These are phyloP conservation scores for Hanseniaspora osmophila DNA, from an alignment of 805 yeast species.

Conservation along the genomic window DNA sequence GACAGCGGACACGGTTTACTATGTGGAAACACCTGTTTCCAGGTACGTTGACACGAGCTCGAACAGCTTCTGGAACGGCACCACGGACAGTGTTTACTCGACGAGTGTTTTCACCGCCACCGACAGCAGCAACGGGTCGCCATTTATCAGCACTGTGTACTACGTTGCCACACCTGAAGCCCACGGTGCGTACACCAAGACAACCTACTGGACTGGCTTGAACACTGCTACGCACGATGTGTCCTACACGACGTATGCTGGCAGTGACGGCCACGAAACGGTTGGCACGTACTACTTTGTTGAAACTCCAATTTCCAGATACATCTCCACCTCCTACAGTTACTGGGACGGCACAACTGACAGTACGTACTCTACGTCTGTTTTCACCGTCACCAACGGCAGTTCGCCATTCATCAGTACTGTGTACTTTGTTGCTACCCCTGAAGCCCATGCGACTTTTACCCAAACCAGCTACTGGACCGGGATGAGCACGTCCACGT, in stretches of 20 bases:
- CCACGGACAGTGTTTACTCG: not conserved
- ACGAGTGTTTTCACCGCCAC: not conserved
- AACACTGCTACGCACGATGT: conserved; percentile 2
- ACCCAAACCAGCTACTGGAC: too few species aligned
- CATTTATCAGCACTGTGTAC: too few species aligned
- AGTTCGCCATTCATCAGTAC: too few species aligned
- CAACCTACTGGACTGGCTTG: conserved; percentile 5
- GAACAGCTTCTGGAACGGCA: conserved; percentile 2
- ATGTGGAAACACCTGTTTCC: conserved; percentile 1
- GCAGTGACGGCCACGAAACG: conserved; percentile 6
- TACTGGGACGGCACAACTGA: not conserved
- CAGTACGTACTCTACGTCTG: conserved; percentile 1
- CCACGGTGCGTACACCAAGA: too few species aligned
- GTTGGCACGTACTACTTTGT: conserved; percentile 8
- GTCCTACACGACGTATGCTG: conserved; percentile 2
- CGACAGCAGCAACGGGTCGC: not conserved
- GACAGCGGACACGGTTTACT: conserved; percentile 2
- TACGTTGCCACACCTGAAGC: too few species aligned
- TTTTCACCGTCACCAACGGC: not conserved
- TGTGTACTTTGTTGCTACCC: too few species aligned
- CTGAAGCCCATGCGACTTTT: too few species aligned
- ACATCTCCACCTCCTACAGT: not conserved
- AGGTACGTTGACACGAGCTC: not conserved
- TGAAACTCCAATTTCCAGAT: conserved; percentile 6
- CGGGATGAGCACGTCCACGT: too few species aligned